These are phyloP conservation scores for Carallia brachiata DNA, from an alignment of 345 rosid species.

Conservation along the genomic window DNA sequence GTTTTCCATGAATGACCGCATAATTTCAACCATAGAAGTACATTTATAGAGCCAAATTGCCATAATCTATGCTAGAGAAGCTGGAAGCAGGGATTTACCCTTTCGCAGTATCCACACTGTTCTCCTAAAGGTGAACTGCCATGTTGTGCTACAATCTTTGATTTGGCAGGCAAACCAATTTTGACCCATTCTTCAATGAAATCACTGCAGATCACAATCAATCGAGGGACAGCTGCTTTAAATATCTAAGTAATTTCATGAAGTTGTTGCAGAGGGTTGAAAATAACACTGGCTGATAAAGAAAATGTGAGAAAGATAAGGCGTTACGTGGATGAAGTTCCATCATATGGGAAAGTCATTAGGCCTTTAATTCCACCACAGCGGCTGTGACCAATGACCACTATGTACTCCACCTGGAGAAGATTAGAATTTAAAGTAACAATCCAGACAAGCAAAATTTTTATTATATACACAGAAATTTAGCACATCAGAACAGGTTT, in stretches of 20 bases:
- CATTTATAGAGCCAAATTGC: too few species aligned
- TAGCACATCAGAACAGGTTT: background rate
- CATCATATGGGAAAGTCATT: conserved; percentile 77
- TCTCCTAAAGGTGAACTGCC: conserved; percentile 35
- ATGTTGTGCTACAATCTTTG: conserved; percentile 53
- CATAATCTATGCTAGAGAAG: background rate
- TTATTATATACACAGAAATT: too few species aligned
- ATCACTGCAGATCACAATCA: conserved; percentile 53
- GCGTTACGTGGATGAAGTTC: conserved; percentile 64
- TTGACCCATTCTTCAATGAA: conserved; percentile 98
- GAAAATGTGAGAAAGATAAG: background rate
- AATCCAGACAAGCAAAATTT: background rate
- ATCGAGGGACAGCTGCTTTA: background rate
- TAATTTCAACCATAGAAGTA: too few species aligned
- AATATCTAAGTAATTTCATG: background rate
- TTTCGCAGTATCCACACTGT: conserved; percentile 70
- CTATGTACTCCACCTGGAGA: conserved; percentile 69
- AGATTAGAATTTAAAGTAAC: background rate
- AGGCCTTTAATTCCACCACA: conserved; percentile 99
- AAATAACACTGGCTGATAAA: background rate
- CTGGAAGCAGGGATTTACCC: conserved; percentile 37
- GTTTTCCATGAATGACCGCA: too few species aligned
- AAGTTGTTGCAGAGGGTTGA: background rate
- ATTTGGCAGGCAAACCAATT: conserved; percentile 68
- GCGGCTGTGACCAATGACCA: conserved; percentile 87